Base-by-base conservation (phyloP, 2,329 filamentous ascomycete genomes). In the Apiospora saccharicola region DNA sequence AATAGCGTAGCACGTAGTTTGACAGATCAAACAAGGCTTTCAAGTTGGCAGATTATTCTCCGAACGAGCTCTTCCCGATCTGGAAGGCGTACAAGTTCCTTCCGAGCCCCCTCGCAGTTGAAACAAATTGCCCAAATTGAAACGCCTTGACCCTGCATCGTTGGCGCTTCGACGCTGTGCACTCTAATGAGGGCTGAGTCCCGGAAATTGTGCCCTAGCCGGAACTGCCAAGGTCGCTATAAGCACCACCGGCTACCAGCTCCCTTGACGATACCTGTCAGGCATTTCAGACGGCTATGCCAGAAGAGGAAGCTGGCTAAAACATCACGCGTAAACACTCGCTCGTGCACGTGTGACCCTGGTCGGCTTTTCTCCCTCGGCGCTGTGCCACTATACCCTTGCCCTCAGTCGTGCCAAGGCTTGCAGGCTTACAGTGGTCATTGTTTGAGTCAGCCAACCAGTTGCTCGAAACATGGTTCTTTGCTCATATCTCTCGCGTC, bases 401-500 rank as follows among this genome's bases (percentile, higher is more conserved):
- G 57, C 57, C 53, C 57, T 10, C 22, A 10, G 19, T 37, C 34
- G 34, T 41, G 57, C 57, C 57, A 64, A 41, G 34, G 22, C 34
- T 64, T 64, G 57, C 34, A 64, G 57, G 13, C 57, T 64, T 64
- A 41, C 57, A n/a, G 57, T 41, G n/a, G 57, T 41, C 57, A 41
- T n/a, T 14, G 57, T 13, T 41, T 12, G 34, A 41, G 30, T 37
- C 57, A 12, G 57, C 57, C 57, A 64, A 64, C 57, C 57, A 41
- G 34, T 64, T 41, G 57, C 57, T 41, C 34, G 57, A 41, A 41
- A 64, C 22, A n/a, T 30, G 3, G 13, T 3, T 10, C 10, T 5
- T 24, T 41, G 19, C 22, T 70, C 34, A 75, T 47, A 85, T 78
- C 68, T 84, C 81, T 73, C 83, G 83, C 41, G 89, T 84, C 77